These are phyloP conservation scores for Chaetomidium leptoderma DNA, from an alignment of 495 filamentous ascomycete species.

Conservation along the genomic window DNA sequence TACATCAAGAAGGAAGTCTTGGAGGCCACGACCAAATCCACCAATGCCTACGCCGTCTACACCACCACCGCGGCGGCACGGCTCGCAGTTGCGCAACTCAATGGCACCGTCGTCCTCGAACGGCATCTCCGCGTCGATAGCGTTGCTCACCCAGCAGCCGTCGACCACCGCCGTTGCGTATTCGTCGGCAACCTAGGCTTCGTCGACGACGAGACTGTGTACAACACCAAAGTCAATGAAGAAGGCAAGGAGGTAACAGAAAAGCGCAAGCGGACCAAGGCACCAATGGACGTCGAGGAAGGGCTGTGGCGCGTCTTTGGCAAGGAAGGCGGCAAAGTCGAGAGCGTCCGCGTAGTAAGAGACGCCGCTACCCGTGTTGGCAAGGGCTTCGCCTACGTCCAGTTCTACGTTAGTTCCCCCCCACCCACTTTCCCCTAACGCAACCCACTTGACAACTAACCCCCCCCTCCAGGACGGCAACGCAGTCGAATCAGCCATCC, in stretches of 20 bases:
- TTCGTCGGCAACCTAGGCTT: constrained; percentile 97
- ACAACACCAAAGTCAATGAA: constrained; percentile 56
- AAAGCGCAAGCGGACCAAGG: constrained; percentile 59
- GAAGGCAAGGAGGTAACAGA: constrained; percentile 45
- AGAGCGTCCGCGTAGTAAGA: constrained; percentile 89
- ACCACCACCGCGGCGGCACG: constrained; percentile 65
- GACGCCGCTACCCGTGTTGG: constrained; percentile 87
- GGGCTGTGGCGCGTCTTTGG: constrained; percentile 87
- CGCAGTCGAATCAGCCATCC: constrained; percentile 79
- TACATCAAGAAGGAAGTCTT: constrained; percentile 78
- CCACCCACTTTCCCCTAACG: background rate
- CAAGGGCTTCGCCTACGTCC: constrained; percentile 97
- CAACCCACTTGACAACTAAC: constrained; percentile 11
- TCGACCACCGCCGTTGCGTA: constrained; percentile 83
- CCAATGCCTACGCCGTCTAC: constrained; percentile 93
- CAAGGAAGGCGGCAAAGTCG: constrained; percentile 69
- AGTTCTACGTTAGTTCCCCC: constrained; percentile 61
- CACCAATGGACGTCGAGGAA: constrained; percentile 88
- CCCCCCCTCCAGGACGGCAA: constrained; percentile 60
- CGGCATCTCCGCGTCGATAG: constrained; percentile 87
- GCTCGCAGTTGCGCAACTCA: constrained; percentile 70
- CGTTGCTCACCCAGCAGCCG: constrained; percentile 77
- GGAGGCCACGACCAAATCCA: constrained; percentile 83
- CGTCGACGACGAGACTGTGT: constrained; percentile 72
- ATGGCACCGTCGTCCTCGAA: constrained; percentile 77